phyloP scores from a whole-genome alignment of 202 grass and related monocot species.

The Alloteropsis angusta region DNA sequence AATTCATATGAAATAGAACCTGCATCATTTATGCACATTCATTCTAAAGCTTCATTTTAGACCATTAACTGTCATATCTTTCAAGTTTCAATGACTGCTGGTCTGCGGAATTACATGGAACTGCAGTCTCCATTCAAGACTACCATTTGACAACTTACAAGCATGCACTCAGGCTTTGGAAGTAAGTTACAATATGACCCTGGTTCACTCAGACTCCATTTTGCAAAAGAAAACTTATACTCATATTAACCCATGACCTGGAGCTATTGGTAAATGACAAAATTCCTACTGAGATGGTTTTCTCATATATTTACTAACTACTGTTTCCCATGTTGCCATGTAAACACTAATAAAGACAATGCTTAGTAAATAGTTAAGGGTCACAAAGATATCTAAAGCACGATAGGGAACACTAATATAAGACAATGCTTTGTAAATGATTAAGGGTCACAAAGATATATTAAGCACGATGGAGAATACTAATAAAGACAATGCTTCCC shows the following conservation, averaged over 20 bases:
- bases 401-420: no score
- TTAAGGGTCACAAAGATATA: no score
- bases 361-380: no score
- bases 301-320: neutral
- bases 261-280: neutral
- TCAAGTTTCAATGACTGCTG: neutral
- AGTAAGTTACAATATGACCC: neutral
- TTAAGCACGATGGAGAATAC: neutral
- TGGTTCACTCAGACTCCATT: no score
- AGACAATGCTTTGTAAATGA: no score
- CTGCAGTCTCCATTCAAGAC: neutral
- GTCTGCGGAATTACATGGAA: neutral
- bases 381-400: no score
- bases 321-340: neutral
- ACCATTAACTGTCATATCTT: neutral
- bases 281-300: neutral
- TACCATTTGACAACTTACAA: neutral
- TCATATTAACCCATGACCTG: neutral
- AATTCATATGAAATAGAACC: neutral
- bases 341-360: neutral
- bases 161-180: neutral
- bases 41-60: neutral
- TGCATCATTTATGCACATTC: neutral
- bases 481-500: neutral
- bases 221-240: neutral